Base-by-base conservation (phyloP, 2,329 filamentous ascomycete genomes). In the Stagonosporopsis chrysanthemi region DNA sequence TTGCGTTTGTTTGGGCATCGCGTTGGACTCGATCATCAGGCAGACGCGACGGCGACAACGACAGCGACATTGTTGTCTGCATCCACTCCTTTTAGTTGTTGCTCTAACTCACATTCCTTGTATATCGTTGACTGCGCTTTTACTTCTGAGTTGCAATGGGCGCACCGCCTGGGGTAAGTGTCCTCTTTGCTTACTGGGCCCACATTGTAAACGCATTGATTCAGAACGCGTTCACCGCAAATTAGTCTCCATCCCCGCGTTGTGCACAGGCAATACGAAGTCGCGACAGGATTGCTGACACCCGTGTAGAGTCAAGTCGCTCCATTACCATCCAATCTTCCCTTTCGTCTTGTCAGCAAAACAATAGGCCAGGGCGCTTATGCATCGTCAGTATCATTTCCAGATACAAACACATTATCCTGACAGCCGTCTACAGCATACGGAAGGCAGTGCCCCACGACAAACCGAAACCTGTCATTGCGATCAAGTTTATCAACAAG, bases 401-500 rank as follows among this genome's bases (percentile, higher is more conserved):
- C 15, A 5, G 9, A 39, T 19, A n/a, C 9, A 11, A 22, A 15
- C 8, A 14, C 4, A 31, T 29, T 22, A n/a, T 9, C 51, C 28
- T 39, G 45, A 61, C 39, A 56, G 46, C 52, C n/a, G 39, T 24
- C 22, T 52, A 28, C 40, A 57, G 92, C 58, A 95, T 97, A 72
- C 97, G 96, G 75, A 98, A 98, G 80, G 95, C 94, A 28, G 86
- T 89, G 43, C 94, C 94, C 7, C 80, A 89, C 23, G 84, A 90
- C 63, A 77, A 83, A 1, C 79, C 85, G 24, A 84, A 81, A 24
- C 94, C 94, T 28, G 82, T 99, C 56, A 98, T 99, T 75, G 95
- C 96, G 14, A 92, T 99, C 78, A 99, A 99, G 77, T 91, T 99
- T 79, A 97, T 99, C 75, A 94, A 99, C 81, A 99, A 99, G 80